Base-by-base conservation (phyloP, 225 moss, liverwort and hornwort species). In the Sphagnum contortum region DNA sequence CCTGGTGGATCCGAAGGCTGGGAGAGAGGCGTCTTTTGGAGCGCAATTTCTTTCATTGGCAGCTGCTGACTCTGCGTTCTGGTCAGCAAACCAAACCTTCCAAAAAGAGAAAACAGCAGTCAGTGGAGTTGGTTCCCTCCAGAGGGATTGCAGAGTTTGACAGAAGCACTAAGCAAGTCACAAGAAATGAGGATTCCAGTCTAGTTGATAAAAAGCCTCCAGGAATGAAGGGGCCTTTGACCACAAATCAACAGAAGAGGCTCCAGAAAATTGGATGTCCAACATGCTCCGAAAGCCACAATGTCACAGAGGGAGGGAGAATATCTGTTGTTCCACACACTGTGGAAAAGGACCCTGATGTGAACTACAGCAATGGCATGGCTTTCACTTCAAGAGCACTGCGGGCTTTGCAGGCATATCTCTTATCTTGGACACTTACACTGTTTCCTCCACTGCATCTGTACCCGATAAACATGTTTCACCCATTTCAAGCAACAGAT, bases 1-100 rank as follows among this genome's bases (percentile, higher is more conserved):
- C 92, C 61, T 87, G 95, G 92, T 96, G 95, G 95, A 83, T 96
- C 55, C 78, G 83, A 50, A 82, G 85, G 60, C 84, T 87, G 3
- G 88, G 85, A 62, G 90, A 88, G 59, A 79, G 90, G 52, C 75
- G 88, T 13, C 75, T 76, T 55, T 50, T 85, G 56, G 90, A 92
- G 69, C 86, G 90, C 13, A 81, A 64, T 52, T 92, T 96, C 66
- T 88, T 87, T 62, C 81, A 84, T 12, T 92, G 95, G 95, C 83
- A 88, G 60, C 72, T 91, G 59, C 75, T 87, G 60, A 74, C 87
- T 4, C 64, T 87, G 65, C 79, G 81, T 68, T 72, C 75, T 44
- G 75, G 73, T 47, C 79, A 77, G 66, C 76, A 70, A 59, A 45
- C 47, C 3, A 57, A 64, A 12, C 29, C 54, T 49, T 64, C 60